Conservation (phyloP, 139 green algal genomes). For the Coccomyxa sp. region DNA sequence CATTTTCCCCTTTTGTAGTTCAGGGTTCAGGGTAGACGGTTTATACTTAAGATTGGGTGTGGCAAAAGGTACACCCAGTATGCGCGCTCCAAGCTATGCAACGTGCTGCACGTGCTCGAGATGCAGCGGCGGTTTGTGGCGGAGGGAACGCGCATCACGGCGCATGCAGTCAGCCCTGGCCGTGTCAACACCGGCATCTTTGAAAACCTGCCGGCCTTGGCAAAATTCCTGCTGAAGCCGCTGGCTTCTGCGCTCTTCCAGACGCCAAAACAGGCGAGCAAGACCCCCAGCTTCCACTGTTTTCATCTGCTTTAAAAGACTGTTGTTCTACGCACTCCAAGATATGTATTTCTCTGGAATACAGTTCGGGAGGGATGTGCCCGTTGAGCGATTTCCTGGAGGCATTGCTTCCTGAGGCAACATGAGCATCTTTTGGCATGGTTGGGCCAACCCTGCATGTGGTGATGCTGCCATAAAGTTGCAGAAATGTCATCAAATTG, state of each 20-base stretch:
- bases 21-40: no score
- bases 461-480: no score
- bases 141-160: constrained; percentile 6
- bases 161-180: constrained; percentile 29
- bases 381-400: no score
- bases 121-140: constrained; percentile 32
- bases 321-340: neutral
- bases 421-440: no score
- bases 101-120: constrained; percentile 53
- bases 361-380: neutral
- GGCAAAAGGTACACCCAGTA: constrained; percentile 20
- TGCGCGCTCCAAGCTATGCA: constrained; percentile 59
- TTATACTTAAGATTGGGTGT: no score
- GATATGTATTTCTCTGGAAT: neutral
- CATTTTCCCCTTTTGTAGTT: no score
- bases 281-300: neutral
- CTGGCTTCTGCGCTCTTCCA: constrained; percentile 20
- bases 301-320: neutral
- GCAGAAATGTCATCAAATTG: no score
- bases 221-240: neutral
- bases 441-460: no score
- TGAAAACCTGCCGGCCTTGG: neutral
- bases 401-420: no score
- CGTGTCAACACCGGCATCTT: constrained; percentile 31
- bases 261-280: constrained; percentile 3